These are phyloP conservation scores for Xanthoparmelia taractica DNA, from an alignment of 495 filamentous ascomycete species.

Conservation along the genomic window DNA sequence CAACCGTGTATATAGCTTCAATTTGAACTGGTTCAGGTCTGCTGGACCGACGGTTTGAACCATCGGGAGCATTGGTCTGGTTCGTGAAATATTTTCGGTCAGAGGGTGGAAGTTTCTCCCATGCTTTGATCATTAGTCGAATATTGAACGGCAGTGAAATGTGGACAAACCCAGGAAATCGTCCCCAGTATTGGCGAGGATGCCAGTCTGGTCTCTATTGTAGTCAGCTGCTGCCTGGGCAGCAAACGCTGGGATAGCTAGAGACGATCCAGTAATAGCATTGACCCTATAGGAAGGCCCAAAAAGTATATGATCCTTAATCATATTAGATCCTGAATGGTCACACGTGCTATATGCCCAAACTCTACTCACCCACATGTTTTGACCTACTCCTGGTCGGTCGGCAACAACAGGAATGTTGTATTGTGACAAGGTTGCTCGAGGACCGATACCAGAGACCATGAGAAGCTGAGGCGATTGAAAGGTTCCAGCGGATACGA, in stretches of 20 bases:
- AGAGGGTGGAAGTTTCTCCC: conserved; percentile 11
- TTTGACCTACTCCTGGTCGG: conserved; percentile 46
- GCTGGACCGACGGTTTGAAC: no score
- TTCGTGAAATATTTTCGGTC: conserved; percentile 20
- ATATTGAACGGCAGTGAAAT: neutral
- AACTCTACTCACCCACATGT: conserved; percentile 29
- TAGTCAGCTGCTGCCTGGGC: conserved; percentile 5
- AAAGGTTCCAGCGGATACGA: conserved; percentile 51
- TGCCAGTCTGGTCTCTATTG: conserved; percentile 4
- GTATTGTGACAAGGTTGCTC: conserved; percentile 27
- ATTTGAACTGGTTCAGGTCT: no score
- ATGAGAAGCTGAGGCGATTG: conserved; percentile 52
- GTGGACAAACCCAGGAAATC: conserved; percentile 4
- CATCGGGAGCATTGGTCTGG: no score
- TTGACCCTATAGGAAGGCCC: conserved; percentile 22
- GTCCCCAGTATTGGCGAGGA: conserved; percentile 11
- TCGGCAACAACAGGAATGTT: conserved; percentile 34
- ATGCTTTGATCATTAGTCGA: neutral
- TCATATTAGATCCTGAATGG: neutral
- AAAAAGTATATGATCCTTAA: conserved; percentile 20
- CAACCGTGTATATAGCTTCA: no score
- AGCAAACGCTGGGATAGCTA: neutral
- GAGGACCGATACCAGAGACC: conserved; percentile 54
- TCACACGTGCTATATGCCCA: neutral
- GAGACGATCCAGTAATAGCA: conserved; percentile 17